These are phyloP conservation scores for Centrapalus pauciflorus DNA, from an alignment of 129 eudicot genomes.

Conservation along the genomic window DNA sequence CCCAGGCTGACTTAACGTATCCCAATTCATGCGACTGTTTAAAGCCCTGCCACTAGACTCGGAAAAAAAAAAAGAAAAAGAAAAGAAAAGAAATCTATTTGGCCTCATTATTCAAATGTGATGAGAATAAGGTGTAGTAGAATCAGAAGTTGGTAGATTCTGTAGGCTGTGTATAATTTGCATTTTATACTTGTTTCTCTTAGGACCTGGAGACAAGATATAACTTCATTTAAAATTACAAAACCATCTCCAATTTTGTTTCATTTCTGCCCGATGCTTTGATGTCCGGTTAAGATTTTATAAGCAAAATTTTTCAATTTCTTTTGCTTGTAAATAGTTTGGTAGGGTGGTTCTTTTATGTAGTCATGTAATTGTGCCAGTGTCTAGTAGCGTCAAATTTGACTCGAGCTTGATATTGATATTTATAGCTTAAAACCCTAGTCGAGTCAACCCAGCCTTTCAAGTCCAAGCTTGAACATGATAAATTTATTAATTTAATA, in stretches of 20 bases:
- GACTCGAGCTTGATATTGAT: too few relatives aligned
- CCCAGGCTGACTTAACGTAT: neutral
- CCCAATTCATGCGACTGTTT: neutral
- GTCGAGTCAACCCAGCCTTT: too few relatives aligned
- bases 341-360: too few relatives aligned
- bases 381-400: too few relatives aligned
- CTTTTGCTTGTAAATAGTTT: neutral
- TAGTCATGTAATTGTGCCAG: too few relatives aligned
- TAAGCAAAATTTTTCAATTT: neutral
- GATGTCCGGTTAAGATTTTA: neutral
- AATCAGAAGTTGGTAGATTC: conserved; percentile 21
- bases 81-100: conserved; percentile 4
- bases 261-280: neutral
- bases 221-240: conserved; percentile 6
- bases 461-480: too few relatives aligned
- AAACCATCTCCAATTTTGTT: conserved; percentile 1
- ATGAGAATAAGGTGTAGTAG: conserved; percentile 20
- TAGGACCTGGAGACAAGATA: neutral
- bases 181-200: conserved; percentile 8
- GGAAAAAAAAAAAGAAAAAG: neutral
- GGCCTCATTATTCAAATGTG: conserved; percentile 6
- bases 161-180: conserved; percentile 23
- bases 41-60: conserved; percentile 16
- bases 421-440: too few relatives aligned
- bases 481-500: too few relatives aligned